These are phyloP conservation scores for Candida palmyrensis DNA, from an alignment of 805 yeast genomes.

Conservation along the genomic window DNA sequence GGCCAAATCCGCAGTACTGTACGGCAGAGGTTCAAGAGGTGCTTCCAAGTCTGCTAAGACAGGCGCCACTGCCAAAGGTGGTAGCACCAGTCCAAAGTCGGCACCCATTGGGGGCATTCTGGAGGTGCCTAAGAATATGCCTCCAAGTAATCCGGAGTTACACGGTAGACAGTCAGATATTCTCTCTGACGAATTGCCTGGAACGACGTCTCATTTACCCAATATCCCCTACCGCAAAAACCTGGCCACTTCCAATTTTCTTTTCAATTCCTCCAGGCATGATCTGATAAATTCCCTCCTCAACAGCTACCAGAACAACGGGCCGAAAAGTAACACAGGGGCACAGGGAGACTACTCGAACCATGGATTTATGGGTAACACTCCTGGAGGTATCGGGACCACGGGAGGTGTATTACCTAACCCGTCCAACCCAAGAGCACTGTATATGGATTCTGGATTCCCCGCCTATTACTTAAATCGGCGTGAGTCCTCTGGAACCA, in stretches of 20 bases:
- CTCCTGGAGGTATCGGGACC: not conserved
- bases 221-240: conserved; percentile 5
- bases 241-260: conserved; percentile 13
- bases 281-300: conserved; percentile 24
- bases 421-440: conserved; percentile 7
- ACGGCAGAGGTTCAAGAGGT: no score
- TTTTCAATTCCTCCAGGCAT: conserved; percentile 24
- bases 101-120: not conserved
- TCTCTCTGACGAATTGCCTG: no score
- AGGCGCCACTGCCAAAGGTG: no score
- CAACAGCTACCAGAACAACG: conserved; percentile 13
- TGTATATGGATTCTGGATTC: conserved; percentile 8
- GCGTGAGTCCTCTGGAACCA: not conserved
- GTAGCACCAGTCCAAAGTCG: not conserved
- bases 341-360: not conserved
- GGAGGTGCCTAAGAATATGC: conserved; percentile 4
- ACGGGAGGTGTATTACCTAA: not conserved
- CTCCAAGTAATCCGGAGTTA: not conserved
- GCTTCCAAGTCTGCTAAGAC: no score
- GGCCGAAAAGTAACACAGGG: not conserved
- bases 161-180: no score
- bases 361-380: no score
- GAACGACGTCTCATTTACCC: no score
- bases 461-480: conserved; percentile 12
- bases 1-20: conserved; percentile 4